Conservation (phyloP, 495 filamentous ascomycete species). For the Trichoderma asperelloides region DNA sequence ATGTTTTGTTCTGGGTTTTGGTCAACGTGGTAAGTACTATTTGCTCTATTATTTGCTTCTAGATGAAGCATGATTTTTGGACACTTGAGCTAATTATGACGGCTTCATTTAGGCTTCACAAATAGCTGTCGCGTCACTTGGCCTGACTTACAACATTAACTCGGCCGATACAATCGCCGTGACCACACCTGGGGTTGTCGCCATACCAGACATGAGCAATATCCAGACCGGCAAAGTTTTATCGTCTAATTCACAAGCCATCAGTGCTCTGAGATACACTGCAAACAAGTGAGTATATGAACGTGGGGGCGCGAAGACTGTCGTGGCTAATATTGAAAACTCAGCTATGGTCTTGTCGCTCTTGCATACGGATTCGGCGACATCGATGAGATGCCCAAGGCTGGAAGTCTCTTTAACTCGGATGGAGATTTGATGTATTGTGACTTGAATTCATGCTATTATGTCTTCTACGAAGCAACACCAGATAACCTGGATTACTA, state of each 20-base stretch:
- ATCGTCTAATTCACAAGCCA: background rate
- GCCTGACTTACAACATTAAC: background rate
- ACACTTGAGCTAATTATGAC: background rate
- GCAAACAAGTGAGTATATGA: background rate
- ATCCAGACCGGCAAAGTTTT: slow-evolving; percentile 7
- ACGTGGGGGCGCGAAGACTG: background rate
- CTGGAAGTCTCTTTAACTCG: background rate
- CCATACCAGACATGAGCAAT: background rate
- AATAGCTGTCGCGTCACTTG: slow-evolving; percentile 7
- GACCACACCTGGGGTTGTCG: background rate
- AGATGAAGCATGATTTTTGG: too few relatives aligned
- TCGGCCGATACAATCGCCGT: background rate
- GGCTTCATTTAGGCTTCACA: background rate
- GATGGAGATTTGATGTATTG: slow-evolving; percentile 6
- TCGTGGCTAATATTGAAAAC: background rate
- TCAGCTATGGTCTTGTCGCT: slow-evolving; percentile 8
- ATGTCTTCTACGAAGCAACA: slow-evolving; percentile 4
- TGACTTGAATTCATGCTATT: background rate
- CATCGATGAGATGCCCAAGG: background rate
- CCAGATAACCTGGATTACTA: background rate
- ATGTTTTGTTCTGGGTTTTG: slow-evolving; percentile 1
- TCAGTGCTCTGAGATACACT: slow-evolving; percentile 3
- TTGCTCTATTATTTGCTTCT: background rate
- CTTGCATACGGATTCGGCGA: background rate
- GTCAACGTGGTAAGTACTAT: background rate